Conservation (phyloP, 768 basidiomycete genomes). For the Rhodotorula sphaerocarpa region DNA sequence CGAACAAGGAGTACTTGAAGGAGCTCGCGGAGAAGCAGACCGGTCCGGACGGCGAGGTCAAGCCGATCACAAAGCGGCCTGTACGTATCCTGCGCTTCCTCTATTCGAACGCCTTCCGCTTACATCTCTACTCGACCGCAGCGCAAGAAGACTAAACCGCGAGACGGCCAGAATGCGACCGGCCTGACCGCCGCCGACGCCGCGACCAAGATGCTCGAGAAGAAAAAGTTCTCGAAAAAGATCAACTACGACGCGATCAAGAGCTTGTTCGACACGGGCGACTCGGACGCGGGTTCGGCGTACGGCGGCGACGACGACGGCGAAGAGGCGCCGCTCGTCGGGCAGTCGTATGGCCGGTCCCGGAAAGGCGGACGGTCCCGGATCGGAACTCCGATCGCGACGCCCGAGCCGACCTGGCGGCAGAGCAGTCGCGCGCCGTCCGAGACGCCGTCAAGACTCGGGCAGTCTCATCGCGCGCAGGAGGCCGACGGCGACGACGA, state of each 20-base stretch:
- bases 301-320: conserved; percentile 21
- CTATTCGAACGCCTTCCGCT: background rate
- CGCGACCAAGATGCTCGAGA: conserved; percentile 67
- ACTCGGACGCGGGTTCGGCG: conserved; percentile 18
- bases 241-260: conserved; percentile 90
- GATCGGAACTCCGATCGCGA: conserved; percentile 11
- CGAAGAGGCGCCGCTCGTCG: conserved; percentile 17
- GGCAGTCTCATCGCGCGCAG: background rate
- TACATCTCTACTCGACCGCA: conserved; percentile 3
- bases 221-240: conserved; percentile 75
- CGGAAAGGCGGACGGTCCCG: conserved; percentile 4
- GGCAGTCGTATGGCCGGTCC: conserved; percentile 4
- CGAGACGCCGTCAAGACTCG: conserved; percentile 4
- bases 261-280: conserved; percentile 53
- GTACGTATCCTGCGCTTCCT: conserved; percentile 1
- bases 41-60: conserved; percentile 38
- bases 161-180: conserved; percentile 64
- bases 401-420: conserved; percentile 29
- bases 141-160: conserved; percentile 49
- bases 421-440: conserved; percentile 12
- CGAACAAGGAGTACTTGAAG: conserved; percentile 83
- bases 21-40: conserved; percentile 65
- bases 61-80: conserved; percentile 6
- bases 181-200: conserved; percentile 68
- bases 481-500: conserved; percentile 47